These are phyloP conservation scores for Lindgomyces ingoldianus DNA, from an alignment of 495 filamentous ascomycete species.

Conservation along the genomic window DNA sequence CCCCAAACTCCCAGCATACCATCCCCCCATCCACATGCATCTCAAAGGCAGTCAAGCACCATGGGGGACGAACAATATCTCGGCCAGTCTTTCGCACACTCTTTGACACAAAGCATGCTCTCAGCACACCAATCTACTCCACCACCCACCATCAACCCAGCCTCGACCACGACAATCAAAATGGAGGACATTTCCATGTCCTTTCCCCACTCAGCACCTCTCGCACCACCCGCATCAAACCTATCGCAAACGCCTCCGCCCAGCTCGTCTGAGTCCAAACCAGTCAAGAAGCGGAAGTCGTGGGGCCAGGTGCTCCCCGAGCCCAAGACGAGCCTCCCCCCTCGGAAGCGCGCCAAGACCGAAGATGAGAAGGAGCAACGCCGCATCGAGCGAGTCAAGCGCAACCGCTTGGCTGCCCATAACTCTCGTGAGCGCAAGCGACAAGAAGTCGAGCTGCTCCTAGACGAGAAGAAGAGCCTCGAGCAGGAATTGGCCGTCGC, in stretches of 20 bases:
- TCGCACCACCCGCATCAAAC: neutral
- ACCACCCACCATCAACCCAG: conserved; percentile 11
- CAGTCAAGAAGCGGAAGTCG: conserved; percentile 93
- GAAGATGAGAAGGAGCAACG: conserved; percentile 97
- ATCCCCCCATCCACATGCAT: conserved; percentile 32
- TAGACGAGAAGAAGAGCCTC: conserved; percentile 69
- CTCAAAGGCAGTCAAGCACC: conserved; percentile 12
- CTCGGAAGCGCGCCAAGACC: conserved; percentile 96
- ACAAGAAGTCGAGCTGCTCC: conserved; percentile 86
- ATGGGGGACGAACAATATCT: neutral
- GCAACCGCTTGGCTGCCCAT: conserved; percentile 93
- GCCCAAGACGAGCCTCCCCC: conserved; percentile 94
- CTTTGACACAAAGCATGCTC: neutral
- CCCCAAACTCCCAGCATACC: conserved; percentile 7
- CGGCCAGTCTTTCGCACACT: neutral
- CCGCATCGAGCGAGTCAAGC: conserved; percentile 92
- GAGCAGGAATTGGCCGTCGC: conserved; percentile 62
- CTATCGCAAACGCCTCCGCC: neutral
- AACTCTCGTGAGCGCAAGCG: conserved; percentile 95
- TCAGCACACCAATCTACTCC: conserved; percentile 10
- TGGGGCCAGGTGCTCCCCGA: conserved; percentile 97
- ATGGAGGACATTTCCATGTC: conserved; percentile 34
- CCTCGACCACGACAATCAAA: conserved; percentile 35
- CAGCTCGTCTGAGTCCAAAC: conserved; percentile 50
- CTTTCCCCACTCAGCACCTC: neutral